These are phyloP conservation scores for Hippophae gyantsensis DNA, from an alignment of 306 rosid species.

Conservation along the genomic window DNA sequence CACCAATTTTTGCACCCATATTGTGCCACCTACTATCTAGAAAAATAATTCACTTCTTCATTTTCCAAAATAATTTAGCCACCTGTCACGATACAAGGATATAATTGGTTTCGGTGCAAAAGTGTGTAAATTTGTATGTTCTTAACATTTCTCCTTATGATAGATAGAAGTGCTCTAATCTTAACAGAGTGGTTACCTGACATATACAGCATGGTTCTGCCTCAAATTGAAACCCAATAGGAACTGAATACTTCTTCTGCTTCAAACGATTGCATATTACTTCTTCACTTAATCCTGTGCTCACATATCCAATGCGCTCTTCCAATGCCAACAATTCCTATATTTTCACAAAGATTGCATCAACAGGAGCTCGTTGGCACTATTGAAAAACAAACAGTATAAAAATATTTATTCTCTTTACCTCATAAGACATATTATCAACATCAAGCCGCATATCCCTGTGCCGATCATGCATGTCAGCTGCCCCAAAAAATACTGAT, in stretches of 20 bases:
- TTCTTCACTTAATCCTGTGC: conserved; percentile 67
- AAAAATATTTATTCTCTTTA: conserved; percentile 25
- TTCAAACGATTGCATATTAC: conserved; percentile 46
- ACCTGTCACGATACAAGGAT: no score
- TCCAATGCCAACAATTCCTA: conserved; percentile 82
- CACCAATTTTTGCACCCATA: no score
- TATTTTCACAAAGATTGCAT: background rate
- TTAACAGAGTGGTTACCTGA: conserved; percentile 40
- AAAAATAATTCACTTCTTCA: no score
- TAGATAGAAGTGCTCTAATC: background rate
- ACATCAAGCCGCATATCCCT: conserved; percentile 95
- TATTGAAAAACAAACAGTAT: background rate
- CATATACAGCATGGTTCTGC: conserved; percentile 82
- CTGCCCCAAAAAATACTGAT: conserved; percentile 59
- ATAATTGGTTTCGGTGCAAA: background rate
- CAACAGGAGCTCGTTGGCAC: conserved; percentile 13
- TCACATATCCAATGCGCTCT: conserved; percentile 82
- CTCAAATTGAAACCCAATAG: conserved; percentile 27
- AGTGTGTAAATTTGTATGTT: background rate
- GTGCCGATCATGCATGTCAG: conserved; percentile 85
- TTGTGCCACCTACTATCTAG: no score
- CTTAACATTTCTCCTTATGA: background rate
- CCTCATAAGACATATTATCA: conserved; percentile 94
- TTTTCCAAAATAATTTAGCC: no score
- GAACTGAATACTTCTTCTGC: conserved; percentile 28